These are phyloP conservation scores for Cyamopsis tetragonoloba DNA, from an alignment of 306 rosid species.

Conservation along the genomic window DNA sequence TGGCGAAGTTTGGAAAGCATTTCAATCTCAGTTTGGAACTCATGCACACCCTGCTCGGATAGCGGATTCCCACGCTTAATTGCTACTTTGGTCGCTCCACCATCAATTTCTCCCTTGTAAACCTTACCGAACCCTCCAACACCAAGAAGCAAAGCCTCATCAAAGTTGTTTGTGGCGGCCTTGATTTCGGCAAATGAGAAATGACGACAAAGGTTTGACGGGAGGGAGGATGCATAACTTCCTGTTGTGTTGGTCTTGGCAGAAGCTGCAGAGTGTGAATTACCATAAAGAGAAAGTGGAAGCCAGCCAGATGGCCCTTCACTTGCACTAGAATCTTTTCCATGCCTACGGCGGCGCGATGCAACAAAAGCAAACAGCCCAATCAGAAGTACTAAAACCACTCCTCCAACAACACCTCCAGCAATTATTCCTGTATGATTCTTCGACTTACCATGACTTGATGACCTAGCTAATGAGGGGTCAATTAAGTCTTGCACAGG, in stretches of 20 bases:
- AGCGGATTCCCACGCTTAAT: conserved; percentile 96
- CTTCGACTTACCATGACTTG: conserved; percentile 49
- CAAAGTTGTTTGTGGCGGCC: conserved; percentile 87
- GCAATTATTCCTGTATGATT: conserved; percentile 57
- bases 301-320: conserved; percentile 99
- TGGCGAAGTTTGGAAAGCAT: conserved; percentile 99
- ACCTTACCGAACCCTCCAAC: conserved; percentile 99
- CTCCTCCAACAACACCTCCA: conserved; percentile 70
- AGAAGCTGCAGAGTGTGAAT: conserved; percentile 86
- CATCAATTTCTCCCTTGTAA: conserved; percentile 87
- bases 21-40: conserved; percentile 97
- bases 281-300: conserved; percentile 88
- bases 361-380: conserved; percentile 52
- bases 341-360: conserved; percentile 41
- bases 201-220: conserved; percentile 94
- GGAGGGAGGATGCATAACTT: conserved; percentile 86
- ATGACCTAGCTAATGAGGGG: conserved; percentile 41
- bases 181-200: conserved; percentile 95
- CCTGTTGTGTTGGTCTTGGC: conserved; percentile 92
- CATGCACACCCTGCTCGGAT: conserved; percentile 98
- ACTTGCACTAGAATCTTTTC: conserved; percentile 62
- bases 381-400: conserved; percentile 44
- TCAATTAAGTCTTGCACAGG: conserved; percentile 49
- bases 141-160: conserved; percentile 87
- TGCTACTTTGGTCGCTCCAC: conserved; percentile 77